Percentiles rank a stretch among this genome's conserved stretches.
phyloP scores from a whole-genome alignment of 768 basidiomycete species.

The Saitozyma podzolica region DNA sequence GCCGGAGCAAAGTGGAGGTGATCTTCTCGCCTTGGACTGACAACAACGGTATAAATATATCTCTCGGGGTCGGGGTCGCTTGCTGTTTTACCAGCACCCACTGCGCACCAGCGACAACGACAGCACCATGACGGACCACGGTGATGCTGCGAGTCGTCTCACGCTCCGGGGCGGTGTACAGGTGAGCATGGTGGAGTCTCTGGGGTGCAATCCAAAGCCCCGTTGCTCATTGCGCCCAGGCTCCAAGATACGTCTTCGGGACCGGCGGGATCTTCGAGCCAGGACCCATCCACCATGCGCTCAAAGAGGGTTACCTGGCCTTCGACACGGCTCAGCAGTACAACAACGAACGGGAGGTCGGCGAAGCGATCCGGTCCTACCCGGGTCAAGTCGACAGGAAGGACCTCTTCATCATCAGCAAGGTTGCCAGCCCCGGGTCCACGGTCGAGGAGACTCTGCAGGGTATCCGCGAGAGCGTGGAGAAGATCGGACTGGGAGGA shows the following conservation, averaged over 20 bases:
- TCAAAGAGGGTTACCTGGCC: conserved; percentile 8
- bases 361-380: conserved; percentile 11
- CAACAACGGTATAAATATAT: too few relatives aligned
- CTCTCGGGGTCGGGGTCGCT: too few relatives aligned
- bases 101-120: too few relatives aligned
- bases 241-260: conserved; percentile 12
- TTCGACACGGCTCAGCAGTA: conserved; percentile 21
- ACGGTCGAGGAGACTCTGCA: conserved; percentile 10
- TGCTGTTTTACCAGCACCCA: too few relatives aligned
- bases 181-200: too few relatives aligned
- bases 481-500: conserved; percentile 12
- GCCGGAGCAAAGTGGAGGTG: too few relatives aligned
- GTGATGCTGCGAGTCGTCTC: too few relatives aligned
- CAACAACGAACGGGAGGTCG: conserved; percentile 13
- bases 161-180: too few relatives aligned
- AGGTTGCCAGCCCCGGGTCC: conserved; percentile 5
- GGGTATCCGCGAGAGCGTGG: conserved; percentile 12
- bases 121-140: too few relatives aligned
- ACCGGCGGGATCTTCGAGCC: conserved; percentile 12
- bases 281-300: conserved; percentile 15
- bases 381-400: conserved; percentile 1
- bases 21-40: too few relatives aligned
- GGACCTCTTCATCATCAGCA: conserved; percentile 16
- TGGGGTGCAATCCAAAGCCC: too few relatives aligned
- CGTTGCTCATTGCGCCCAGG: not conserved